These are phyloP conservation scores for Pseudogymnoascus sp. DNA, from an alignment of 2,329 filamentous ascomycete genomes.

Conservation along the genomic window DNA sequence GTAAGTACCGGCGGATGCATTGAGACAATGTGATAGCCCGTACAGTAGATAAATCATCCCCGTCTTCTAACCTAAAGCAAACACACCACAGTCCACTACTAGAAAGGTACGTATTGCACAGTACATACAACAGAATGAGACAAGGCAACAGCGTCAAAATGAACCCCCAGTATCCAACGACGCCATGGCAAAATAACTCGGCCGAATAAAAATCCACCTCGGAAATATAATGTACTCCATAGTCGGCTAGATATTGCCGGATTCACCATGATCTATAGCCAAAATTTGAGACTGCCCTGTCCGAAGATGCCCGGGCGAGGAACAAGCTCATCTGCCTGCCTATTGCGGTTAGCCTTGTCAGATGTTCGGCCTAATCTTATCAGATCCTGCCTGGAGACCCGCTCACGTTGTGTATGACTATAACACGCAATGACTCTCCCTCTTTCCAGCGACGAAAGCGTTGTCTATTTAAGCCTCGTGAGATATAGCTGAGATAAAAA, in stretches of 20 bases:
- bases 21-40: neutral
- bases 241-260: neutral
- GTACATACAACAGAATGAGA: neutral
- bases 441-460: too few relatives aligned
- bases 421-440: neutral
- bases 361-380: slow-evolving; percentile 1
- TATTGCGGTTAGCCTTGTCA: neutral
- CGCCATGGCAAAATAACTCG: neutral
- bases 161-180: neutral
- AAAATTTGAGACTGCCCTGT: neutral
- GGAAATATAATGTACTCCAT: neutral
- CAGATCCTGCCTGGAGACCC: neutral
- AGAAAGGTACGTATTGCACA: too few relatives aligned
- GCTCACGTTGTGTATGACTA: neutral
- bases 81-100: too few relatives aligned
- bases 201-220: neutral
- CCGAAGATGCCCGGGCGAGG: too few relatives aligned
- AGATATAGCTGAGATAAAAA: neutral
- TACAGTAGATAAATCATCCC: neutral
- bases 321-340: neutral
- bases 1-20: neutral
- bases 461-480: neutral
- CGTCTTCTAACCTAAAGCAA: neutral
- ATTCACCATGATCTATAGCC: neutral
- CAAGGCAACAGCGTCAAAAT: neutral